phyloP scores from a whole-genome alignment of 2,329 filamentous ascomycete species.

The Colletotrichum costaricense region DNA sequence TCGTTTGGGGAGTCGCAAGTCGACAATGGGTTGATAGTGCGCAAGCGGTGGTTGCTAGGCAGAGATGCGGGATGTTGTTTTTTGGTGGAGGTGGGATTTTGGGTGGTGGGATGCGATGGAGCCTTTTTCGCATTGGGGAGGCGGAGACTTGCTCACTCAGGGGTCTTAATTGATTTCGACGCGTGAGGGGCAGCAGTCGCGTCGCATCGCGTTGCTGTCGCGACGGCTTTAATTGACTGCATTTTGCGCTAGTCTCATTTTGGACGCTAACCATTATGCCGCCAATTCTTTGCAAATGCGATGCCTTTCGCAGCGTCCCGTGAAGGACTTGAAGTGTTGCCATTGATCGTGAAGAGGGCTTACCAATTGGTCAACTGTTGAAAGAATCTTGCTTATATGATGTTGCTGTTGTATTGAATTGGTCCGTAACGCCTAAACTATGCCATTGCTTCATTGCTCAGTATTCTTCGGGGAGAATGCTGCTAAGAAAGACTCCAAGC shows the following conservation, averaged over 20 bases:
- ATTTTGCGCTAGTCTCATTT: conserved; percentile 36
- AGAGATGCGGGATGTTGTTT: conserved; percentile 25
- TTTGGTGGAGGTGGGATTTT: conserved; percentile 32
- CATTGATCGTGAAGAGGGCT: not conserved
- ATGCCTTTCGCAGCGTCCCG: not conserved
- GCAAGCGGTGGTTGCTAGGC: conserved; percentile 9
- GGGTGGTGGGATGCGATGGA: conserved; percentile 35
- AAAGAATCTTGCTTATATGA: no score
- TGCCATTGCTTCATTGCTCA: not conserved
- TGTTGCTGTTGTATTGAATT: not conserved
- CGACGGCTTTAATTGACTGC: conserved; percentile 54
- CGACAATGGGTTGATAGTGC: not conserved
- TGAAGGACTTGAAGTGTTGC: not conserved
- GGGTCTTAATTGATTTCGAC: conserved; percentile 36
- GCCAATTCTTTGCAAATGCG: not conserved
- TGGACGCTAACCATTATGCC: not conserved
- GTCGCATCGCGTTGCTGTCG: conserved; percentile 43
- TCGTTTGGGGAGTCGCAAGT: not conserved
- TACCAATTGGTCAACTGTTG: not conserved
- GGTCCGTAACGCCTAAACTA: conserved; percentile 1
- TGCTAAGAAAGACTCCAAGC: no score
- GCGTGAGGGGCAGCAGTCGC: conserved; percentile 41
- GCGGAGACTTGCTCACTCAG: conserved; percentile 23
- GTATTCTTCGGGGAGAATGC: no score
- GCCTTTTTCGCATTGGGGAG: conserved; percentile 28